phyloP scores from a whole-genome alignment of 345 rosid genomes.

The Melaleuca quinquenervia region DNA sequence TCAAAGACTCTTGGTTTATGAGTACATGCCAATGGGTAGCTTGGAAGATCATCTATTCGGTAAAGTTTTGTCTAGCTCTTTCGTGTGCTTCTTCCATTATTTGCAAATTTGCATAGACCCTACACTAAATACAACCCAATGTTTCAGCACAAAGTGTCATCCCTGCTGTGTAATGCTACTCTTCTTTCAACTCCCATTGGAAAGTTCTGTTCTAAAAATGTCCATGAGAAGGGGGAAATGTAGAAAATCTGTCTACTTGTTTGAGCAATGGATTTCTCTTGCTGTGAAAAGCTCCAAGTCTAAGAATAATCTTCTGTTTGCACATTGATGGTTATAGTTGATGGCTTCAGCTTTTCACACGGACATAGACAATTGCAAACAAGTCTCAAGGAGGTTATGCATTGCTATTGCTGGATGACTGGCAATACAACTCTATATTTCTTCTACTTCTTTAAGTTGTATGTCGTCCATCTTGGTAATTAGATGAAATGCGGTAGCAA shows the following conservation, averaged over 20 bases:
- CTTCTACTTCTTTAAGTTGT: background rate
- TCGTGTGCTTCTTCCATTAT: background rate
- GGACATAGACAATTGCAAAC: background rate
- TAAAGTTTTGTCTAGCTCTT: conserved; percentile 13
- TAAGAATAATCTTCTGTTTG: background rate
- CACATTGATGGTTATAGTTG: background rate
- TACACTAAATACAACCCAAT: background rate
- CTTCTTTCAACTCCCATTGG: background rate
- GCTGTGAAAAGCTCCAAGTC: background rate
- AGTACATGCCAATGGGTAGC: conserved; percentile 93
- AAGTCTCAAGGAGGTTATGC: background rate
- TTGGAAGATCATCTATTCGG: conserved; percentile 94
- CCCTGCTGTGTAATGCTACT: background rate
- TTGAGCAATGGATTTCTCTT: background rate
- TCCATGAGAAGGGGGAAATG: background rate
- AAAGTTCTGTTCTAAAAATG: background rate
- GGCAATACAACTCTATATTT: background rate
- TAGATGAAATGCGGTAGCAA: background rate
- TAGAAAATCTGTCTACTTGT: background rate
- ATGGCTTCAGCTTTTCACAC: background rate
- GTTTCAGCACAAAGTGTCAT: background rate
- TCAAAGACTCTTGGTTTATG: conserved; percentile 90
- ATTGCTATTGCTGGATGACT: background rate
- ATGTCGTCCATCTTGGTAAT: background rate
- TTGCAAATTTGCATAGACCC: background rate